phyloP scores from a whole-genome alignment of 202 grass and related monocot species.

The Dendrocalamus latiflorus region DNA sequence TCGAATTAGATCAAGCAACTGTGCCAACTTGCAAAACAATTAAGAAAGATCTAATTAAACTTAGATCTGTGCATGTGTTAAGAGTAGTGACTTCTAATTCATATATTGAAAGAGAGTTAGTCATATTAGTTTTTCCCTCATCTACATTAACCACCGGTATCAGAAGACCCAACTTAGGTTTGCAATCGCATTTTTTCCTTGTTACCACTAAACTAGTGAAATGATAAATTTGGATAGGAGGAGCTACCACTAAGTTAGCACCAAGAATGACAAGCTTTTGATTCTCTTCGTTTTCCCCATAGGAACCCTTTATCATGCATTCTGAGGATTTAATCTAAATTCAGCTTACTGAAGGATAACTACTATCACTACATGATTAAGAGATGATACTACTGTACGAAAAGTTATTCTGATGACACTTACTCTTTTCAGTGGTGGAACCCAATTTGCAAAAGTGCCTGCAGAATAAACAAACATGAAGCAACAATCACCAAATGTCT shows the following conservation, averaged over 20 bases:
- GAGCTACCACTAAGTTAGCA: slow-evolving; percentile 61
- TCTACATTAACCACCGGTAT: no score
- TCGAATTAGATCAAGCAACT: no score
- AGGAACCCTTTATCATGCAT: slow-evolving; percentile 58
- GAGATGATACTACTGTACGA: not conserved
- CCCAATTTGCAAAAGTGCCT: no score
- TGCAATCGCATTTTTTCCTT: no score
- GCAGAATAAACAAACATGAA: slow-evolving; percentile 27
- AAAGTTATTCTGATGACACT: not conserved
- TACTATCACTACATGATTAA: not conserved
- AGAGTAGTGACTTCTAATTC: no score
- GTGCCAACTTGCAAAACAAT: no score
- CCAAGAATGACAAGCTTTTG: slow-evolving; percentile 46
- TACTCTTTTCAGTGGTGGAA: no score
- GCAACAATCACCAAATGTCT: not conserved
- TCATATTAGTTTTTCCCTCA: no score
- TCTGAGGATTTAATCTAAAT: slow-evolving; percentile 42
- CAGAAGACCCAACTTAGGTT: no score
- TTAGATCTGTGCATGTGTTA: no score
- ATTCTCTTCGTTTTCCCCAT: slow-evolving; percentile 43
- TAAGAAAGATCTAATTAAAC: no score
- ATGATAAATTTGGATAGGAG: not conserved
- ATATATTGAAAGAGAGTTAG: no score
- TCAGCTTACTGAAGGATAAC: not conserved
- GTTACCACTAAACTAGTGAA: not conserved